Evolutionary conservation across 1,284 basidiomycete species (phyloP).

Genomic region (Melampsora larici-populina): DNA sequence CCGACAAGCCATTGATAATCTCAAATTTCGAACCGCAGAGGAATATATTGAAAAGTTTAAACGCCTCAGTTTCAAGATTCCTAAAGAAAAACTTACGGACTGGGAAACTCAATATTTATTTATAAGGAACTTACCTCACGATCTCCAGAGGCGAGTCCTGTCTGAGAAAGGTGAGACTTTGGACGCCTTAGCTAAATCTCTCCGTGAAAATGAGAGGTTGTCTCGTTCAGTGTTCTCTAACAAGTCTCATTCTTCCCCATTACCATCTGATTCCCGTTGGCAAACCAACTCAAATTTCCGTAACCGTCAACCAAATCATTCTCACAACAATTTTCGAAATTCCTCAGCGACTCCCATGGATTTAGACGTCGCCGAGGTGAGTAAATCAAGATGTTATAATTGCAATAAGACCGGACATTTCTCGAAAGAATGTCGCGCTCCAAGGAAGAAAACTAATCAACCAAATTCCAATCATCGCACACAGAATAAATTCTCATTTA

Average conservation of each 20-base stretch:
- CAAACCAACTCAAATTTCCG: no score
- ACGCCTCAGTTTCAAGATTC: not conserved
- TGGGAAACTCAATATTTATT: constrained; percentile 4
- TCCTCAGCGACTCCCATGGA: constrained; percentile 7
- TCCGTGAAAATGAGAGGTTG: not conserved
- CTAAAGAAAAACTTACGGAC: not conserved
- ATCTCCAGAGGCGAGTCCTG: not conserved
- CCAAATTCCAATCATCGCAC: not conserved
- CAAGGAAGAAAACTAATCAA: not conserved
- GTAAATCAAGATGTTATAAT: constrained; percentile 2
- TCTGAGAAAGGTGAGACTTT: not conserved
- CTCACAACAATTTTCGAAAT: not conserved
- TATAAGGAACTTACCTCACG: not conserved
- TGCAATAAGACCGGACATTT: constrained; percentile 7
- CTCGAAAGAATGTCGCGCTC: not conserved
- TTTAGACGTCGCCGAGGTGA: not conserved
- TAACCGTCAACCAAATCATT: no score
- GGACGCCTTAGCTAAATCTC: not conserved
- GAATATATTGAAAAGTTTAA: constrained; percentile 7
- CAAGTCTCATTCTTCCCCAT: no score
- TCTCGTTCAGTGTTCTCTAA: not conserved
- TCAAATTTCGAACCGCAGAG: not conserved
- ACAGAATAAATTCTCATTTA: no score
- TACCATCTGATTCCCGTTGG: no score
- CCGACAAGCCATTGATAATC: not conserved